A percentile compares a stretch with the other conserved stretches of the same genome.
Conservation (phyloP, 768 basidiomycete genomes). For the Mrakia hoshinonis region DNA sequence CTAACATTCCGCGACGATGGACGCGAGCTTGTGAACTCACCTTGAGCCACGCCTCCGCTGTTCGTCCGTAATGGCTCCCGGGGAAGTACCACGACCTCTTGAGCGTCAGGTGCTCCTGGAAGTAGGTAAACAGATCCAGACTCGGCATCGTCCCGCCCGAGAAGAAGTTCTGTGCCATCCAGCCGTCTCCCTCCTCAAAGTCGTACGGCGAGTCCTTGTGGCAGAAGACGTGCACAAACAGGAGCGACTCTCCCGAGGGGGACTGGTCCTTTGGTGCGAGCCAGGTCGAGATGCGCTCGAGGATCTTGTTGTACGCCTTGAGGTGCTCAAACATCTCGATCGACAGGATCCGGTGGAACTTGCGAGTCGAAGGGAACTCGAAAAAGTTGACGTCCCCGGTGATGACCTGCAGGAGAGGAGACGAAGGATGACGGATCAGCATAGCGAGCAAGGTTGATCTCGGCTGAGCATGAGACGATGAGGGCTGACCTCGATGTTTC, state of each 20-base stretch:
- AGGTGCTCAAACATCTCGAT: constrained; percentile 71
- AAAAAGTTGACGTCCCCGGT: constrained; percentile 60
- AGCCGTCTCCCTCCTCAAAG: constrained; percentile 59
- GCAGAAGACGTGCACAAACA: constrained; percentile 67
- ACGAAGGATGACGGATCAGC: not conserved
- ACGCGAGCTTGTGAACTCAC: not conserved
- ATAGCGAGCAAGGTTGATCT: too few relatives aligned
- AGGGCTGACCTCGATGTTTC: constrained; percentile 48
- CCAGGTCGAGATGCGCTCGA: constrained; percentile 59
- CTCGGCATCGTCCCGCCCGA: constrained; percentile 66
- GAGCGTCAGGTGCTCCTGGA: constrained; percentile 56
- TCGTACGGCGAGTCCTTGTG: constrained; percentile 58
- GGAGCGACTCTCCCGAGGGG: constrained; percentile 43
- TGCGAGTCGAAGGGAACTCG: constrained; percentile 49
- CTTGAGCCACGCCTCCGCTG: constrained; percentile 58
- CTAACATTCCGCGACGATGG: not conserved
- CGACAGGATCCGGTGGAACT: constrained; percentile 60
- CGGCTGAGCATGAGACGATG: too few relatives aligned
- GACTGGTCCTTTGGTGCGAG: constrained; percentile 45
- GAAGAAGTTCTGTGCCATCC: constrained; percentile 53
- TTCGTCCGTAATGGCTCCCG: constrained; percentile 57
- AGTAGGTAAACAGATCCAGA: constrained; percentile 46
- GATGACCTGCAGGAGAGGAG: constrained; percentile 46
- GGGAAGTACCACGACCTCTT: constrained; percentile 55
- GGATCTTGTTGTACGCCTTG: constrained; percentile 60